phyloP scores from a whole-genome alignment of 371 early-diverging fungal genomes.

The Furculomyces boomerangus region DNA sequence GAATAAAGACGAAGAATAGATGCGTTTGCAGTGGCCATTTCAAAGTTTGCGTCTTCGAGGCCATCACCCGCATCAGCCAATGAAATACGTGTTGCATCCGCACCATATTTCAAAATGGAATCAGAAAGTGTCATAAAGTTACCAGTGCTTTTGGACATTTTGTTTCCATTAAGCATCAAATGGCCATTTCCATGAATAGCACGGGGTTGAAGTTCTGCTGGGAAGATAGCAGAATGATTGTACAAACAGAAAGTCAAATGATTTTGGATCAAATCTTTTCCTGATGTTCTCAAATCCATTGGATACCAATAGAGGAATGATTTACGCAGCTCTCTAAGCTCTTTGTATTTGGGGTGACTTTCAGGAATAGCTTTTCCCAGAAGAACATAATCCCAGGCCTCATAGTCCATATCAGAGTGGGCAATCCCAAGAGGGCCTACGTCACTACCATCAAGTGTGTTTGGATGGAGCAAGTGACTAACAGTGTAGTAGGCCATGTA shows the following conservation, averaged over 20 bases:
- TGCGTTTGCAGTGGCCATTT: conserved; percentile 90
- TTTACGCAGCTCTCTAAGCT: conserved; percentile 52
- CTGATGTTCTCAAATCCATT: conserved; percentile 93
- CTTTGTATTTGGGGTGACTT: conserved; percentile 15
- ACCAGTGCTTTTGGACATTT: conserved; percentile 99
- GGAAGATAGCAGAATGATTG: conserved; percentile 97
- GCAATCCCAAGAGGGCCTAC: conserved; percentile 70
- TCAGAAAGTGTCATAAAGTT: conserved; percentile 93
- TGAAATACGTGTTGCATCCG: conserved; percentile 90
- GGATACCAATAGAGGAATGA: conserved; percentile 98
- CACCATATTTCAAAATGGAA: conserved; percentile 79
- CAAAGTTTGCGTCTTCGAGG: conserved; percentile 99
- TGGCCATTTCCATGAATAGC: conserved; percentile 96
- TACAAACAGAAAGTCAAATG: conserved; percentile 98
- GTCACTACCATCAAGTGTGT: conserved; percentile 64
- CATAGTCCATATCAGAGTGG: conserved; percentile 77
- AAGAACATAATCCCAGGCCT: conserved; percentile 93
- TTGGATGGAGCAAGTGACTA: conserved; percentile 84
- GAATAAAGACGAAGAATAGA: conserved; percentile 88
- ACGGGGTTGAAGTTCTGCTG: conserved; percentile 83
- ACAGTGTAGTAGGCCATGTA: conserved; percentile 99
- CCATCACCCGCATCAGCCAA: conserved; percentile 68
- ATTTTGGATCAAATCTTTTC: conserved; percentile 98
- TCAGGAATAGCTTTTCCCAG: conserved; percentile 50
- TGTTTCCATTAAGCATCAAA: conserved; percentile 89